A percentile compares a stretch with the other conserved stretches of the same genome.
Conservation (phyloP, 306 rosid genomes). For the Cucumis hystrix region DNA sequence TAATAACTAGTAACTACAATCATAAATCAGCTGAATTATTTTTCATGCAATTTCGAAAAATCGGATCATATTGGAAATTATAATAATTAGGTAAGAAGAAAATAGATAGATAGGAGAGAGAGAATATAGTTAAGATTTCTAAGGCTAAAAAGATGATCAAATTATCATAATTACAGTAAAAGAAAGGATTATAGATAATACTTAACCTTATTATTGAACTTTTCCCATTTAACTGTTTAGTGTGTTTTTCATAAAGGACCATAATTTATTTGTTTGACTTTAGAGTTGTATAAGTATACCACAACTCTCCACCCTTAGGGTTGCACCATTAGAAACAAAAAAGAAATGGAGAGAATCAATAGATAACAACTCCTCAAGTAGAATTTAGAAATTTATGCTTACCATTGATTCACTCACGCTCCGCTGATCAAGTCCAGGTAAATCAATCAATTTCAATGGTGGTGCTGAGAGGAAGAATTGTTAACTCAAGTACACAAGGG, state of each 20-base stretch:
- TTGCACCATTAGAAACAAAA: background rate
- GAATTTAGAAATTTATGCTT: conserved; percentile 19
- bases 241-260: background rate
- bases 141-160: background rate
- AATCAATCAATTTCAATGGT: conserved; percentile 79
- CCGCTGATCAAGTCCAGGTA: conserved; percentile 97
- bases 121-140: background rate
- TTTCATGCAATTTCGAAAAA: background rate
- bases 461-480: conserved; percentile 62
- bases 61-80: background rate
- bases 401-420: conserved; percentile 74
- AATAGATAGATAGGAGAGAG: background rate
- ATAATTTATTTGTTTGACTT: background rate
- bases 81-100: background rate
- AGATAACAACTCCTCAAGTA: conserved; percentile 3
- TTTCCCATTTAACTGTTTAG: background rate
- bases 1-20: background rate
- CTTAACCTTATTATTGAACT: background rate
- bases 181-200: background rate
- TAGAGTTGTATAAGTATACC: background rate
- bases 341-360: background rate
- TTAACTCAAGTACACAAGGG: background rate
- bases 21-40: background rate
- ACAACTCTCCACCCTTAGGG: background rate
- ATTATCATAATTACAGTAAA: background rate